Conservation (phyloP, 305 asterid genomes). For the Solanum hybrid region DNA sequence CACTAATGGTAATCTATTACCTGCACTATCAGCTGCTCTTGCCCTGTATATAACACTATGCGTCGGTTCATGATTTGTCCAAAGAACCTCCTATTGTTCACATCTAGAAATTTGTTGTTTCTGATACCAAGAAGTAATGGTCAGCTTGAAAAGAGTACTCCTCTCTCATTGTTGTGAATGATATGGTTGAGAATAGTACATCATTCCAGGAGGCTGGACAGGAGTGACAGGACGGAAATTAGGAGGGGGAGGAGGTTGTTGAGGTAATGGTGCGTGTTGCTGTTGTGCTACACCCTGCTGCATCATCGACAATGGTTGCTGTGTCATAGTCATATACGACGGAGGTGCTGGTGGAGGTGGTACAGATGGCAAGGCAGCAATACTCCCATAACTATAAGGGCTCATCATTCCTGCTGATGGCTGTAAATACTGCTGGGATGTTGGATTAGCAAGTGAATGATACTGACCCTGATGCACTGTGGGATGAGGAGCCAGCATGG, state of each 20-base stretch:
- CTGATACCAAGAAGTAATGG: background rate
- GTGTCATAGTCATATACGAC: conserved; percentile 51
- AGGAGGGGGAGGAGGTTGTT: conserved; percentile 33
- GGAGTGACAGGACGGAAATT: conserved; percentile 49
- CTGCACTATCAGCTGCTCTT: conserved; percentile 7
- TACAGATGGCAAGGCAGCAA: conserved; percentile 41
- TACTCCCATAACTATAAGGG: conserved; percentile 43
- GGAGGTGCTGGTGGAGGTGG: conserved; percentile 39
- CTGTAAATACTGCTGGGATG: conserved; percentile 57
- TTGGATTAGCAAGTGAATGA: conserved; percentile 38
- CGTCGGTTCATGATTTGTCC: background rate
- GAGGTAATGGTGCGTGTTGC: conserved; percentile 24
- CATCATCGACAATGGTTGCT: conserved; percentile 29
- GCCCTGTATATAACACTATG: background rate
- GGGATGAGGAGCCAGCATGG: conserved; percentile 22
- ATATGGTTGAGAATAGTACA: conserved; percentile 54
- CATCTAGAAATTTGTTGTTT: background rate
- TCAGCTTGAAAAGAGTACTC: background rate
- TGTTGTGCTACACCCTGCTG: conserved; percentile 33
- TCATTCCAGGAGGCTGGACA: conserved; percentile 56
- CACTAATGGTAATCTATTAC: background rate
- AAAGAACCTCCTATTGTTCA: background rate
- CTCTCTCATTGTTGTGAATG: conserved; percentile 47
- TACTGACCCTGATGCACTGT: conserved; percentile 40
- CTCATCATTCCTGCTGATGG: conserved; percentile 35